These are phyloP conservation scores for Saccharomycopsis vini DNA, from an alignment of 805 yeast species.

Conservation along the genomic window DNA sequence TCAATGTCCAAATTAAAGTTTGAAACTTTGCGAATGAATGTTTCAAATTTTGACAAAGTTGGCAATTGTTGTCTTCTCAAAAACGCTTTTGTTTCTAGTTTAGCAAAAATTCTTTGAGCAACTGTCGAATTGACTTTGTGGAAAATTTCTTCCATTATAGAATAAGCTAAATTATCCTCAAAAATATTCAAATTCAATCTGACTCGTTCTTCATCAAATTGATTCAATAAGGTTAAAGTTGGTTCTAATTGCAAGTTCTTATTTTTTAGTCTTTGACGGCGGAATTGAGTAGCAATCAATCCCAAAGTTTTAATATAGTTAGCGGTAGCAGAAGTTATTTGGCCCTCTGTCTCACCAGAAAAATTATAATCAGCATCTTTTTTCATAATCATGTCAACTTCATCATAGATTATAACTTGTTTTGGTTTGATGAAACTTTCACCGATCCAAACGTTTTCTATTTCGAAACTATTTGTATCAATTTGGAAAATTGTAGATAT, in stretches of 20 bases:
- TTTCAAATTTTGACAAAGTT: slow-evolving; percentile 67
- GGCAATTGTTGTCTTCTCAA: slow-evolving; percentile 87
- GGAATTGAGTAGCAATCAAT: slow-evolving; percentile 58
- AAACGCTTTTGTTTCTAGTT: slow-evolving; percentile 71
- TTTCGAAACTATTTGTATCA: slow-evolving; percentile 60
- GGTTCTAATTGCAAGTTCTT: slow-evolving; percentile 39
- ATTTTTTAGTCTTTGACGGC: slow-evolving; percentile 55
- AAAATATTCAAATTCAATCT: slow-evolving; percentile 65
- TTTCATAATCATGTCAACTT: slow-evolving; percentile 44
- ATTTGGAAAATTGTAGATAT: slow-evolving; percentile 74
- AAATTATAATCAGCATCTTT: slow-evolving; percentile 19
- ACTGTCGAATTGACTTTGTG: slow-evolving; percentile 77
- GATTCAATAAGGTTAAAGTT: slow-evolving; percentile 57
- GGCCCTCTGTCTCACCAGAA: slow-evolving; percentile 9
- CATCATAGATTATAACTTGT: slow-evolving; percentile 42
- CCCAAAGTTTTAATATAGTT: slow-evolving; percentile 58
- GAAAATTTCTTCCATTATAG: slow-evolving; percentile 64
- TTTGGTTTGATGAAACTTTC: slow-evolving; percentile 64
- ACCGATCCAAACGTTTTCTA: slow-evolving; percentile 69
- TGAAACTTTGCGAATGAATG: slow-evolving; percentile 63
- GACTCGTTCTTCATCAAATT: slow-evolving; percentile 77
- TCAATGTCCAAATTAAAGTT: slow-evolving; percentile 63
- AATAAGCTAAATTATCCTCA: slow-evolving; percentile 46
- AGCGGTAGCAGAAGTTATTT: slow-evolving; percentile 45
- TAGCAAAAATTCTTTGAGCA: slow-evolving; percentile 70